Evolutionary conservation across 2,329 filamentous ascomycete species (phyloP).

Genomic region (Fusarium chlamydosporum): DNA sequence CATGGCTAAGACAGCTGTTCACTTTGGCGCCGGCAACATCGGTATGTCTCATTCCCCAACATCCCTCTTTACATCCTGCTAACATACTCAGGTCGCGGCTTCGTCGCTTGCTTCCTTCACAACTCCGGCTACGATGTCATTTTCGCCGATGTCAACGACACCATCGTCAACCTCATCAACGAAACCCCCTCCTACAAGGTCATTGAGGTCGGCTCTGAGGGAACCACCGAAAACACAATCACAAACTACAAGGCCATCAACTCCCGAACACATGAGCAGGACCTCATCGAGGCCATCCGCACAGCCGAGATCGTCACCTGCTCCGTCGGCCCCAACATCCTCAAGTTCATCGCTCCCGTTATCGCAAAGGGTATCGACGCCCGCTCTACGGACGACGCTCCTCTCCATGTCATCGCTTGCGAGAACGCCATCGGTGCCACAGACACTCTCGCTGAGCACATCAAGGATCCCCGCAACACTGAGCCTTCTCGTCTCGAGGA

Average conservation of each 20-base stretch:
- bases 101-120: slow-evolving; percentile 92
- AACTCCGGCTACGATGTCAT: slow-evolving; percentile 95
- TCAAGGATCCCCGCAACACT: slow-evolving; percentile 81
- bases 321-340: slow-evolving; percentile 94
- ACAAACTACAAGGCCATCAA: slow-evolving; percentile 98
- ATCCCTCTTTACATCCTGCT: slow-evolving; percentile 14
- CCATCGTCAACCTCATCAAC: slow-evolving; percentile 85
- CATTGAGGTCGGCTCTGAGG: slow-evolving; percentile 90
- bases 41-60: slow-evolving; percentile 60
- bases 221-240: slow-evolving; percentile 84
- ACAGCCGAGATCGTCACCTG: slow-evolving; percentile 94
- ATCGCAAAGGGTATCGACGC: slow-evolving; percentile 94
- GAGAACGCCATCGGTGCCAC: slow-evolving; percentile 98
- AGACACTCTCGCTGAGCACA: slow-evolving; percentile 85
- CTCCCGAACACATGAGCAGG: slow-evolving; percentile 85
- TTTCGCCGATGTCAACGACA: slow-evolving; percentile 94
- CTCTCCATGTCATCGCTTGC: slow-evolving; percentile 93
- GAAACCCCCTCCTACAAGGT: slow-evolving; percentile 84
- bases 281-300: slow-evolving; percentile 87
- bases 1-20: slow-evolving; percentile 77
- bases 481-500: slow-evolving; percentile 74
- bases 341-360: slow-evolving; percentile 95
- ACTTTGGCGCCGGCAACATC: slow-evolving; percentile 90
- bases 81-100: slow-evolving; percentile 72
- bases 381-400: slow-evolving; percentile 73